Evolutionary conservation across 2,329 filamentous ascomycete species (phyloP), one percentile per base, ranked within the genome.

Genomic region (Alternaria sp.): DNA sequence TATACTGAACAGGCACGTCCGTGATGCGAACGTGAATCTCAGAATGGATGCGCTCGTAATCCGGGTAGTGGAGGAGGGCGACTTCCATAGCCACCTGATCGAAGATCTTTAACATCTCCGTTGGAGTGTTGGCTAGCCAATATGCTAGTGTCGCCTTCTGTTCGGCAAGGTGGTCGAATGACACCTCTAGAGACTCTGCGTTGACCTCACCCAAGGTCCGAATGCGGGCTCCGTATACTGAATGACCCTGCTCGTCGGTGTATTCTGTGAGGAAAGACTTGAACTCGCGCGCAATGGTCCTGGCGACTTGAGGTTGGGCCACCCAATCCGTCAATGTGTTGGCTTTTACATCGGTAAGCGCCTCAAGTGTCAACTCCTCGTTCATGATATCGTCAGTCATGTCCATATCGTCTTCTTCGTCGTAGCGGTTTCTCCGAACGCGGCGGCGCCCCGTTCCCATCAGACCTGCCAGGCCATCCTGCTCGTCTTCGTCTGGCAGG

Each of bases 11-110:
- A 4, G 95, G 96, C 16, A 99, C 85, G 71, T 98, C 94, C 22
- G 93, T 94, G 75, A 99, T 96, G 62, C 95, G 93, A 56, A 99
- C 94, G 76, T 99, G 95, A 54, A 99, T 97, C 79, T 99, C 95
- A 28, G 93, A 91, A 79, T 98, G 95, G 71, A 99, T 99, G 63
- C 93, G 91, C 78, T 97, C 93, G 78, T 99, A 99, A 78, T 98
- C 94, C 2, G 94, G 94, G 80, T 98, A 99, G 78, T 98, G 93
- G 55, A 98, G 88, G 22, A 98, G 87, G 5, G 96, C 94, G 38
- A 96, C 94, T 65, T 99, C 95, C 88, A 99, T 94, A 58, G 95
- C 94, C 4, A 97, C 94, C 67, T 96, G 90, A 71, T 99, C 95
- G 74, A 99, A 98, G 49, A 99, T 90, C 78, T 95, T 95, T 62